phyloP scores from a whole-genome alignment of 129 eudicot species.

The Pittosporum tobira region DNA sequence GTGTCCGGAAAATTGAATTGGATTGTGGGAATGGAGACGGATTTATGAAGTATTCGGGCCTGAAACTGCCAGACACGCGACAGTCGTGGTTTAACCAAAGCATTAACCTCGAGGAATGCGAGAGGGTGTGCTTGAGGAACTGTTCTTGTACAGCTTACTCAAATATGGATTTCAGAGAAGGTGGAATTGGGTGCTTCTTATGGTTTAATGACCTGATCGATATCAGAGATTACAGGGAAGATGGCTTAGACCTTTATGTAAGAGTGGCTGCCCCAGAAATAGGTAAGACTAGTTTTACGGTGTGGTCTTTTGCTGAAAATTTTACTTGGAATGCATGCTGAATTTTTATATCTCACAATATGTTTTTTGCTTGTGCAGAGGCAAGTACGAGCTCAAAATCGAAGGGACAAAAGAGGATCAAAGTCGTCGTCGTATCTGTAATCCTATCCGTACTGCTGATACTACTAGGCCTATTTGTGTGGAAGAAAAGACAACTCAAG shows the following conservation, averaged over 20 bases:
- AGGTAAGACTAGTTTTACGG: too few relatives aligned
- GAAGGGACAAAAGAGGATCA: too few relatives aligned
- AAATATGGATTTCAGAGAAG: background rate
- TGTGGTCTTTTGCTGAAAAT: too few relatives aligned
- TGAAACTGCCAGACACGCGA: too few relatives aligned
- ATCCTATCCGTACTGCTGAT: too few relatives aligned
- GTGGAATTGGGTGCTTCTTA: background rate
- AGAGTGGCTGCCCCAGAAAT: too few relatives aligned
- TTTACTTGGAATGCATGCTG: too few relatives aligned
- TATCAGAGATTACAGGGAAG: constrained; percentile 1
- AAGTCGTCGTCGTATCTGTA: too few relatives aligned
- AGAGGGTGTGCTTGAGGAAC: too few relatives aligned
- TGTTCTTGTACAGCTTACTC: background rate
- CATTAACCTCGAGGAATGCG: background rate
- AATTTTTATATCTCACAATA: too few relatives aligned
- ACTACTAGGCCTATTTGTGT: background rate
- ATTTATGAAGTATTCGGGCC: background rate
- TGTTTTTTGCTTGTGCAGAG: too few relatives aligned
- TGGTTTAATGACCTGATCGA: background rate
- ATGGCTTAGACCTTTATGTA: background rate
- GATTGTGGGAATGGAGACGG: background rate
- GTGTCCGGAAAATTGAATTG: background rate
- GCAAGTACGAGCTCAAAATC: too few relatives aligned
- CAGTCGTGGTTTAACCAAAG: background rate
- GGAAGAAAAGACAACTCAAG: background rate